phyloP scores from a whole-genome alignment of 345 rosid species.

The Brassica nigra region DNA sequence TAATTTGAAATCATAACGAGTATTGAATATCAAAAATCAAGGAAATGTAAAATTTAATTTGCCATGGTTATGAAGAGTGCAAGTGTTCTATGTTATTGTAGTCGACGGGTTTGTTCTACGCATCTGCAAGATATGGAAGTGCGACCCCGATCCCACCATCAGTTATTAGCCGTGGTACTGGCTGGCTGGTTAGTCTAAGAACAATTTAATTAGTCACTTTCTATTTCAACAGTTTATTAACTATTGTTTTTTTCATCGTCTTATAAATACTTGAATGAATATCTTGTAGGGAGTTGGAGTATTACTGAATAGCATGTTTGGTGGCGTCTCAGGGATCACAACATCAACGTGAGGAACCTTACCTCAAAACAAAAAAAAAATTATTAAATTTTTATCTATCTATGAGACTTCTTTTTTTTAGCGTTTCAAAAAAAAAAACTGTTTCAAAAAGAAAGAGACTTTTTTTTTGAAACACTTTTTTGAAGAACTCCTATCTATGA shows the following conservation, averaged over 20 bases:
- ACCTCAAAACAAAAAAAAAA: background rate
- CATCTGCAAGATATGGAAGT: slow-evolving; percentile 69
- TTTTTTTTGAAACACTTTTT: too few relatives aligned
- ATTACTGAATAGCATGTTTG: slow-evolving; percentile 57
- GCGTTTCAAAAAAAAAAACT: too few relatives aligned
- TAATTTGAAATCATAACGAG: background rate
- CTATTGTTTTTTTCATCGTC: background rate
- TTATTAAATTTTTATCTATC: background rate
- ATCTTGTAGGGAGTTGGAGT: slow-evolving; percentile 64
- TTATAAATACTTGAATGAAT: background rate
- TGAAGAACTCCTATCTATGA: background rate
- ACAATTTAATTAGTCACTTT: background rate
- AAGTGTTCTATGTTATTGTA: slow-evolving; percentile 29
- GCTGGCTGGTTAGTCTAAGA: slow-evolving; percentile 58
- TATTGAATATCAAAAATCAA: background rate
- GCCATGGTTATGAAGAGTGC: background rate
- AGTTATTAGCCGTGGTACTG: slow-evolving; percentile 65
- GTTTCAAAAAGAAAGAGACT: too few relatives aligned
- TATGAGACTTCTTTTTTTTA: too few relatives aligned
- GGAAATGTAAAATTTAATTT: background rate
- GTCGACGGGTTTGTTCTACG: slow-evolving; percentile 67
- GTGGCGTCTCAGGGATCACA: slow-evolving; percentile 59
- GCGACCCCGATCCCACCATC: slow-evolving; percentile 76
- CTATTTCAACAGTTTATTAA: background rate
- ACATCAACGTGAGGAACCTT: slow-evolving; percentile 60